Base-by-base conservation (phyloP, 2,329 filamentous ascomycete species). In the Coleophoma cylindrospora region DNA sequence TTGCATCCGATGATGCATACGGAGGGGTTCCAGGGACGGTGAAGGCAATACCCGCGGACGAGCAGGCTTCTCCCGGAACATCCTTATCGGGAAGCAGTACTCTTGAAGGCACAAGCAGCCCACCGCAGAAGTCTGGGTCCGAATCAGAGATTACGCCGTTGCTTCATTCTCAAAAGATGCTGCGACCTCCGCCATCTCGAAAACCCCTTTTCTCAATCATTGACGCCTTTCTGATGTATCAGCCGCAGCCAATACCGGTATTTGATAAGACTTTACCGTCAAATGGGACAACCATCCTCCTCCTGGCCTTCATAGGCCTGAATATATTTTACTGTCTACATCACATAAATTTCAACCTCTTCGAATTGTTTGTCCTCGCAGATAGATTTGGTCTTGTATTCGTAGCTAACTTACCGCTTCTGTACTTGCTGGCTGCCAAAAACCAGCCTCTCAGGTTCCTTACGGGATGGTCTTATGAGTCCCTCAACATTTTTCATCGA, bases 371-470 rank as follows among this genome's bases (percentile, higher is more conserved):
- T 61, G 71, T 80, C 48, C 75, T 84, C 7, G 60, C 60, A 4
- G 64, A 64, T 38, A 56, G 64, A 48, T 54, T 56, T 36, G 63
- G 58, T 15, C 40, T 66, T 12, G 54, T 64, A 3, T 77, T 78
- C 56, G 69, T 70, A 14, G 69, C 71, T 11, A 79, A 78, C 50
- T 64, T 79, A 1, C 74, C 75, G 3, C 64, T 77, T 37, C 69
- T 86, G 3, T 86, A 87, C 61, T 68, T 86, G 4, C 70, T 87
- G 3, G 76, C 79, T 2, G 83, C 84, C 33, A 87, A 87, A 63
- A 86, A 82, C 52, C 82, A 85, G 54, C 83, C 83, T 0, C 61
- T 86, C 34, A 77, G 78, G 51, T 57, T 72, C 2, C 67, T 87
- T 15, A 85, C 82, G 0, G 81, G 83, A 4, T 75, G 77, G 54